phyloP scores from a whole-genome alignment of 1,139 yeast genomes.

The Taphrina pruni region DNA sequence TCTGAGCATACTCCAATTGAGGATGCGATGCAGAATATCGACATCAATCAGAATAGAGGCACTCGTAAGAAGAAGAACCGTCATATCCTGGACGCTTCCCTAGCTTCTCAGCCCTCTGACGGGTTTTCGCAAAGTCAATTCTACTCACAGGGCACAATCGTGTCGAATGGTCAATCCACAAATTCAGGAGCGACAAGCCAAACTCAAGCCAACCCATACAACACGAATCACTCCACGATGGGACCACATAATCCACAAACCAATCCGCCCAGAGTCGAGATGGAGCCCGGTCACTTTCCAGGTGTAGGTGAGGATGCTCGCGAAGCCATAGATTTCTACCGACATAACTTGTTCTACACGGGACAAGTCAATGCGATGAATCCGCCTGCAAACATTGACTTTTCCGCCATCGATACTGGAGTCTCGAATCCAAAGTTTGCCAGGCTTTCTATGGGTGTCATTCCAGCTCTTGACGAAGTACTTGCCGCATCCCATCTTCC shows the following conservation, averaged over 20 bases:
- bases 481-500: slow-evolving; percentile 78
- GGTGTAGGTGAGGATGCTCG: slow-evolving; percentile 14
- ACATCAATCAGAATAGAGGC: neutral
- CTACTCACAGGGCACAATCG: slow-evolving; percentile 14
- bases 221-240: neutral
- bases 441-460: slow-evolving; percentile 79
- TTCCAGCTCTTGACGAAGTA: slow-evolving; percentile 76
- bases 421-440: slow-evolving; percentile 80
- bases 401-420: slow-evolving; percentile 77
- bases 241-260: neutral
- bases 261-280: slow-evolving; percentile 17
- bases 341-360: slow-evolving; percentile 28
- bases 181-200: slow-evolving; percentile 2
- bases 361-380: slow-evolving; percentile 6
- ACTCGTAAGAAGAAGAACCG: slow-evolving; percentile 33
- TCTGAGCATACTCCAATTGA: slow-evolving; percentile 2
- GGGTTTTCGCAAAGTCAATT: slow-evolving; percentile 21
- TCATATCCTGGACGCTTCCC: slow-evolving; percentile 27
- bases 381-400: slow-evolving; percentile 79
- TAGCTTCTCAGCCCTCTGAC: neutral
- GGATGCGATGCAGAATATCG: slow-evolving; percentile 14
- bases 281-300: slow-evolving; percentile 21
- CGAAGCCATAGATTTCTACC: slow-evolving; percentile 2
- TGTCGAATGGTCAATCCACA: neutral
- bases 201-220: neutral